Conservation (phyloP, 345 rosid genomes). For the Salix suchowensis region DNA sequence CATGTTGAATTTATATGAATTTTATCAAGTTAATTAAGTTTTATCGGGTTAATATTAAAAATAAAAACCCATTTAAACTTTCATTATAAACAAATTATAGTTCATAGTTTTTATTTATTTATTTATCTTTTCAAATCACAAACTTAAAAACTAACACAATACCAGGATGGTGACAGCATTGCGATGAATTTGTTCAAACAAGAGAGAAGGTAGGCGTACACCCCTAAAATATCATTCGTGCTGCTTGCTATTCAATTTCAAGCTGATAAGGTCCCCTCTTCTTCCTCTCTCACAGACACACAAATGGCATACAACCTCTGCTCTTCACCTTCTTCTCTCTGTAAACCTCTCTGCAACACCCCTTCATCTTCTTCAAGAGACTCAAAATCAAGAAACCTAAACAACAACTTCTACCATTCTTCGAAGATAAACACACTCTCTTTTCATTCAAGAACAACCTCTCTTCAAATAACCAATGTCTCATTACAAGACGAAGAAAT, state of each 20-base stretch:
- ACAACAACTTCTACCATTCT: slow-evolving; percentile 10
- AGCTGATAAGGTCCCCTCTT: slow-evolving; percentile 5
- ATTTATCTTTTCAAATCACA: too few relatives aligned
- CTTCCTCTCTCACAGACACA: neutral
- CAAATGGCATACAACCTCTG: slow-evolving; percentile 52
- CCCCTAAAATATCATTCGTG: neutral
- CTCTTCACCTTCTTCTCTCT: slow-evolving; percentile 47
- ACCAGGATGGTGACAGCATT: too few relatives aligned
- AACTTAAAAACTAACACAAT: too few relatives aligned
- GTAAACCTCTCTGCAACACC: slow-evolving; percentile 32
- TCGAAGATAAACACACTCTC: slow-evolving; percentile 20
- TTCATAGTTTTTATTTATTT: too few relatives aligned
- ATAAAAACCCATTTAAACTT: too few relatives aligned
- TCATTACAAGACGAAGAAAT: slow-evolving; percentile 47
- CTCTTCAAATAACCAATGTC: slow-evolving; percentile 37
- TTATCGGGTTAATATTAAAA: too few relatives aligned
- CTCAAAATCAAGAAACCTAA: slow-evolving; percentile 24
- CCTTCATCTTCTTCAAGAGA: slow-evolving; percentile 26
- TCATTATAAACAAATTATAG: too few relatives aligned
- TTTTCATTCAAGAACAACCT: slow-evolving; percentile 21
- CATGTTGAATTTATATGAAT: too few relatives aligned
- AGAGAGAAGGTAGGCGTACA: too few relatives aligned
- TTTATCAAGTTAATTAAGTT: too few relatives aligned
- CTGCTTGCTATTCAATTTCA: neutral
- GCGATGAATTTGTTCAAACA: too few relatives aligned